Evolutionary conservation across 228 moss, liverwort and hornwort genomes (phyloP).

Genomic region (Sphagnum fallax): DNA sequence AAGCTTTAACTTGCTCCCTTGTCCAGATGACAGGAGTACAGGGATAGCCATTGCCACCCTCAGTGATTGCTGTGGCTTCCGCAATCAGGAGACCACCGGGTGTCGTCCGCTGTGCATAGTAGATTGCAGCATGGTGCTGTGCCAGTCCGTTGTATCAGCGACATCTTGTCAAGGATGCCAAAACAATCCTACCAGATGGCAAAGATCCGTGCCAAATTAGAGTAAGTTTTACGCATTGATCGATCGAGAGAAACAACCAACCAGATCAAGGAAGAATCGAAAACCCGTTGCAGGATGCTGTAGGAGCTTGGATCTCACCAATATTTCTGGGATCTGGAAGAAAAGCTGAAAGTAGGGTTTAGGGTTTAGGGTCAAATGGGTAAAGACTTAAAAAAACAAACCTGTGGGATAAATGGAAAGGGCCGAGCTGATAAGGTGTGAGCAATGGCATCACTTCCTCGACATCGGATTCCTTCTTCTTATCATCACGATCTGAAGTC

Average conservation of each 20-base stretch:
- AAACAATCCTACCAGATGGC: slow-evolving; percentile 12
- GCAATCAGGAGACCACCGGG: slow-evolving; percentile 32
- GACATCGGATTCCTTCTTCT: slow-evolving; percentile 9
- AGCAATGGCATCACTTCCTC: slow-evolving; percentile 22
- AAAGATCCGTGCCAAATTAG: not conserved
- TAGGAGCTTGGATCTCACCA: too few relatives aligned
- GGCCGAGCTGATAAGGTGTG: slow-evolving; percentile 29
- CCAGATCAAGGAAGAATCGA: not conserved
- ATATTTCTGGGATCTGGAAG: too few relatives aligned
- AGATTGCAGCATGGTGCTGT: slow-evolving; percentile 28
- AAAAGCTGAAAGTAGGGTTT: too few relatives aligned
- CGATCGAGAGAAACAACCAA: not conserved
- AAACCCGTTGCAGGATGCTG: not conserved
- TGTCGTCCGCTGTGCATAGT: slow-evolving; percentile 32
- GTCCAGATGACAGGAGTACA: slow-evolving; percentile 28
- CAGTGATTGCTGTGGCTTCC: slow-evolving; percentile 28
- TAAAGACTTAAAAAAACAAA: not conserved
- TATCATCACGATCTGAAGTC: not conserved
- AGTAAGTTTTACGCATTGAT: not conserved
- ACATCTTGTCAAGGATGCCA: slow-evolving; percentile 34
- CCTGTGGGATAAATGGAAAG: slow-evolving; percentile 51
- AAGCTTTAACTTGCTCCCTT: slow-evolving; percentile 35
- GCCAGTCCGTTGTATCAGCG: slow-evolving; percentile 30
- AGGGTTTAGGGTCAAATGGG: not conserved
- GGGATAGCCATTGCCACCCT: slow-evolving; percentile 18